Conservation (phyloP, 345 rosid species). For the Erodium maritimum region DNA sequence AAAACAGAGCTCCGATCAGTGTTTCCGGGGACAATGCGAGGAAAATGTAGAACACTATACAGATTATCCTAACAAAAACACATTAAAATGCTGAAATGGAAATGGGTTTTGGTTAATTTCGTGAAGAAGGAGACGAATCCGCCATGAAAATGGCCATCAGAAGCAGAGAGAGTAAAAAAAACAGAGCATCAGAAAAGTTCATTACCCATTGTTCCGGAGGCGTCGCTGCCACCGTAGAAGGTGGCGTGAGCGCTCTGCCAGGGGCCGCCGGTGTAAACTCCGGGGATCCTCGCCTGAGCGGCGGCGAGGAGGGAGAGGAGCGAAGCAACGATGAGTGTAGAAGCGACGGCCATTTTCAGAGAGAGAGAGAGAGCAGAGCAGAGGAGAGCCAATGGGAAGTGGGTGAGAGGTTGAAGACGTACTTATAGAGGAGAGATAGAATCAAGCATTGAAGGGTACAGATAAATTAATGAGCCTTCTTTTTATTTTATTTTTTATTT, state of each 20-base stretch:
- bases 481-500: background rate
- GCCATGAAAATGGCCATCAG: background rate
- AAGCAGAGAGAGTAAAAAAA: background rate
- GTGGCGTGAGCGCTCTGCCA: slow-evolving; percentile 50
- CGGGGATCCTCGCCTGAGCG: slow-evolving; percentile 26
- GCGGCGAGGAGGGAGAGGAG: slow-evolving; percentile 12
- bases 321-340: slow-evolving; percentile 7
- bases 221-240: slow-evolving; percentile 55
- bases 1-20: too few relatives aligned
- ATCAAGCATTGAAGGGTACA: too few relatives aligned
- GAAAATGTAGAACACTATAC: too few relatives aligned
- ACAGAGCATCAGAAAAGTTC: too few relatives aligned
- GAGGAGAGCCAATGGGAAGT: slow-evolving; percentile 17
- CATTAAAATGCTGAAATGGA: too few relatives aligned
- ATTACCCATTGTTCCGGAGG: slow-evolving; percentile 55
- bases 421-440: slow-evolving; percentile 19
- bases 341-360: slow-evolving; percentile 2
- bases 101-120: background rate
- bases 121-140: background rate
- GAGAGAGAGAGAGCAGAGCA: slow-evolving; percentile 13
- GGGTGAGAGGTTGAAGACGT: slow-evolving; percentile 19
- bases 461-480: too few relatives aligned
- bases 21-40: too few relatives aligned
- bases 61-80: too few relatives aligned
- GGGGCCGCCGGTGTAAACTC: slow-evolving; percentile 21